Evolutionary conservation across 495 filamentous ascomycete genomes (phyloP).

Genomic region (Viridothelium virens): DNA sequence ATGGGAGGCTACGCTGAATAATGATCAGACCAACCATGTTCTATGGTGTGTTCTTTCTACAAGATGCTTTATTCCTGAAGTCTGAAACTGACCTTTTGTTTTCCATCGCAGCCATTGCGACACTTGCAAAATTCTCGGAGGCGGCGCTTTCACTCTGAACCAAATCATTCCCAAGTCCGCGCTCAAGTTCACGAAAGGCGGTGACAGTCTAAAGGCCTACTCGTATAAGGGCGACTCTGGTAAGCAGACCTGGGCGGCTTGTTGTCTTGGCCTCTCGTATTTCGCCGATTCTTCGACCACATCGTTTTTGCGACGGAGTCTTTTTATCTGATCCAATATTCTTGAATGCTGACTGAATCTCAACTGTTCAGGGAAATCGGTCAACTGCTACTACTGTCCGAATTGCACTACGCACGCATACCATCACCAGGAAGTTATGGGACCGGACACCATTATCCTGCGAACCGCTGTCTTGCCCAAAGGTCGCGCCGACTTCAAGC

Average conservation of each 20-base stretch:
- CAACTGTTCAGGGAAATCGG: conserved; percentile 36
- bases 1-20: conserved; percentile 39
- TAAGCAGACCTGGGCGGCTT: conserved; percentile 19
- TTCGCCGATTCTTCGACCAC: neutral
- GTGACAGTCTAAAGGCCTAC: conserved; percentile 36
- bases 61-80: neutral
- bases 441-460: conserved; percentile 41
- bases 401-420: conserved; percentile 47
- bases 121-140: conserved; percentile 44
- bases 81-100: neutral
- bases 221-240: conserved; percentile 46
- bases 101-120: conserved; percentile 42
- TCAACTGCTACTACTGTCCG: conserved; percentile 49
- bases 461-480: conserved; percentile 39
- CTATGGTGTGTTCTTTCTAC: conserved; percentile 35
- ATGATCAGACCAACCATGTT: conserved; percentile 38
- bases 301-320: neutral
- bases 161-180: conserved; percentile 42
- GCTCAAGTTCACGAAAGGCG: conserved; percentile 44
- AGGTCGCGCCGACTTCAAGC: conserved; percentile 23
- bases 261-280: neutral
- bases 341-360: neutral
- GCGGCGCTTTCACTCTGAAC: conserved; percentile 44
- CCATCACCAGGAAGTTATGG: conserved; percentile 46
- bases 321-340: neutral